Evolutionary conservation across 805 yeast species (phyloP), one percentile per base, ranked within the genome.

Genomic region (Lipomyces japonicus): DNA sequence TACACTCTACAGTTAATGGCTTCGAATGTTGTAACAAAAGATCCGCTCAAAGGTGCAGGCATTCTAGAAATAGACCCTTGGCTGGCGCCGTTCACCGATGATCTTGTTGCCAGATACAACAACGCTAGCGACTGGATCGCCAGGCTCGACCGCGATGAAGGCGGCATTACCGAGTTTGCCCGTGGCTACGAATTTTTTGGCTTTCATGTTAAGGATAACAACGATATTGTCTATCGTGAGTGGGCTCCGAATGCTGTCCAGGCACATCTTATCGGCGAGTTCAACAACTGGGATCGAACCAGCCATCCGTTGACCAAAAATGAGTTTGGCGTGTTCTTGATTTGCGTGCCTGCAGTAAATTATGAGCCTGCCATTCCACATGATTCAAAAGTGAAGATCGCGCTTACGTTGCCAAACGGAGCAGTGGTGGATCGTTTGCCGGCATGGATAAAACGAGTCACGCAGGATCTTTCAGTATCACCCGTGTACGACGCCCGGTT

Each of bases 211-310:
- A 63, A 63, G 12, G 48, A 50, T 1, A 76, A 78, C 46, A 78
- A 79, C 53, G 74, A 77, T 4, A 78, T 90, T 44, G 66, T 69
- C 1, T 84, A 84, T 62, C 74, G 78, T 23, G 95, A 91, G 68
- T 91, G 96, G 81, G 89, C 95, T 1, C 98, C 97, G 4, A 84
- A 87, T 63, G 97, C 96, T 1, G 63, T 61, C 3, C 71, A 65
- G 40, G 96, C 93, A 1, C 76, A 80, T 46, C 66, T 91, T n/a
- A 83, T 86, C 49, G 98, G 98, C 14, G 97, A 91, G 44, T 91
- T 93, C 75, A 91, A 60, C 53, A 40, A 14, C 54, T 91, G 98
- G 98, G 72, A 81, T 59, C 73, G 77, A 32, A 68, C 68, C 3
- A 54, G 74, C 3, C 80, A 84, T 63, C 72, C 72, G 40, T 71